These are phyloP conservation scores for Rhododendron molle DNA, from an alignment of 148 eudicot species.

Conservation along the genomic window DNA sequence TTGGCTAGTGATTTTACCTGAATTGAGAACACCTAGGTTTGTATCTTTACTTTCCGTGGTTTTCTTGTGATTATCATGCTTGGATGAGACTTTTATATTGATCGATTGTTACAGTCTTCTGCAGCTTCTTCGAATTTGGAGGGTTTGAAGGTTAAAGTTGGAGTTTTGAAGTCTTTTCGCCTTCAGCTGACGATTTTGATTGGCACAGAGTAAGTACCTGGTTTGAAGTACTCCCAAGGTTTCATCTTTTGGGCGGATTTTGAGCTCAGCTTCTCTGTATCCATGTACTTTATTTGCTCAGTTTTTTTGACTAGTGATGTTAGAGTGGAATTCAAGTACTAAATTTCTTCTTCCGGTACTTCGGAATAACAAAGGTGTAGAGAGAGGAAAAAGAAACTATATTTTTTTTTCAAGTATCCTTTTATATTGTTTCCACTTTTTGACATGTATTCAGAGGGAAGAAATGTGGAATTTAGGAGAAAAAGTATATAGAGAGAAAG, in stretches of 20 bases:
- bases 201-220: background rate
- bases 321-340: background rate
- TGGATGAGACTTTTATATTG: background rate
- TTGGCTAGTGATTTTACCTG: background rate
- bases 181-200: background rate
- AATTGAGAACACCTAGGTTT: background rate
- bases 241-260: background rate
- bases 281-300: background rate
- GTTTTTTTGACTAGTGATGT: background rate
- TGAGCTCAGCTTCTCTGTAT: constrained; percentile 2
- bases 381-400: background rate
- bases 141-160: background rate
- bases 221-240: background rate
- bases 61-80: background rate
- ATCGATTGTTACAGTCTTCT: background rate
- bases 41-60: background rate
- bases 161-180: background rate
- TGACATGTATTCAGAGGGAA: background rate
- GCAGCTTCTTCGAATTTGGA: background rate
- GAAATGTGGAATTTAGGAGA: background rate
- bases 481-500: background rate
- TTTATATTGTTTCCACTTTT: background rate
- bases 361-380: background rate
- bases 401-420: background rate
- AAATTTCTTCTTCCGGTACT: background rate